Percentiles rank a stretch among this genome's conserved stretches.
Conservation (phyloP, 2,329 filamentous ascomycete species). For the Aspergillus bombycis region DNA sequence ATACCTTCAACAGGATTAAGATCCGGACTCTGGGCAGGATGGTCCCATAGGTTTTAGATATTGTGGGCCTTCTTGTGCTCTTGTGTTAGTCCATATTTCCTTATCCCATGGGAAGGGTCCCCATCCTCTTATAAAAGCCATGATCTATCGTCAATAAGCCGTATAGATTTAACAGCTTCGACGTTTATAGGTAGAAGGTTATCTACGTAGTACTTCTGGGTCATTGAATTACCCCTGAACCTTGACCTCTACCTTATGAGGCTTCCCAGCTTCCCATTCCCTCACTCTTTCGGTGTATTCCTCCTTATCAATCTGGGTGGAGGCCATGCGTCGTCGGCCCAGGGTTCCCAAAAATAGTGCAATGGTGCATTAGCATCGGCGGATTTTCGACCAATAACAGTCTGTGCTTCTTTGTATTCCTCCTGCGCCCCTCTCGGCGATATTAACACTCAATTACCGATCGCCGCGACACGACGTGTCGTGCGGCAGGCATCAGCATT, state of each 20-base stretch:
- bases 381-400: constrained; percentile 7
- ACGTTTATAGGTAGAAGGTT: constrained; percentile 7
- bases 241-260: constrained; percentile 7
- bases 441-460: constrained; percentile 6
- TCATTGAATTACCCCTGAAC: constrained; percentile 8
- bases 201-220: constrained; percentile 8
- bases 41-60: constrained; percentile 7
- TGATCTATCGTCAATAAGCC: constrained; percentile 7
- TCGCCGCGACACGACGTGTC: background rate
- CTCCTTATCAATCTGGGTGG: background rate
- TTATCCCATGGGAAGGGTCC: constrained; percentile 6
- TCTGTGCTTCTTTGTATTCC: constrained; percentile 7
- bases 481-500: constrained; percentile 5
- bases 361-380: constrained; percentile 9
- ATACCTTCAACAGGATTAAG: constrained; percentile 9
- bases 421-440: constrained; percentile 3
- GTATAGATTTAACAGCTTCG: constrained; percentile 8
- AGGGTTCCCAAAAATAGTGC: constrained; percentile 2
- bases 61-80: constrained; percentile 7
- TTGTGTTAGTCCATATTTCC: constrained; percentile 8
- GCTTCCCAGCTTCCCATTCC: constrained; percentile 6
- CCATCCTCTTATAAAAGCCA: constrained; percentile 8
- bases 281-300: constrained; percentile 2
- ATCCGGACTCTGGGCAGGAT: constrained; percentile 7
- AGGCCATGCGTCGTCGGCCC: constrained; percentile 3